Conservation (phyloP, 2,329 filamentous ascomycete species). For the Fulvia fulva region DNA sequence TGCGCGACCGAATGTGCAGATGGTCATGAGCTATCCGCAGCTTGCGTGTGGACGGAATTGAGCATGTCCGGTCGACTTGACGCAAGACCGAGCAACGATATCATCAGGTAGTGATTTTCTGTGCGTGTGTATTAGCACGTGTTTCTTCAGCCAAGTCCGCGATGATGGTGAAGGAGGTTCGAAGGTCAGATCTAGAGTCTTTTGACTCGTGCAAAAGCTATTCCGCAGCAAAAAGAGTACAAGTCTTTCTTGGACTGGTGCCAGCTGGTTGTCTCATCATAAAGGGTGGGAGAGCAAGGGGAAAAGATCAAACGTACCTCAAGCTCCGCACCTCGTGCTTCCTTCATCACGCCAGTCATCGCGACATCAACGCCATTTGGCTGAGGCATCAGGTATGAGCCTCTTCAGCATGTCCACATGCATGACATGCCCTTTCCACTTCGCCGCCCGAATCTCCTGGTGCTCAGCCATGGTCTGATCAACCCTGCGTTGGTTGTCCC, state of each 20-base stretch:
- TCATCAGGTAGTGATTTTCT: background rate
- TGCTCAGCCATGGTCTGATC: constrained; percentile 37
- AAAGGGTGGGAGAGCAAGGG: background rate
- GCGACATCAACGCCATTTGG: constrained; percentile 31
- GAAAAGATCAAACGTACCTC: background rate
- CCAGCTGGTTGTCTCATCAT: constrained; percentile 62
- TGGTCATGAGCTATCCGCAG: background rate
- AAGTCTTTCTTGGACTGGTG: constrained; percentile 64
- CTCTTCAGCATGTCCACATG: constrained; percentile 32
- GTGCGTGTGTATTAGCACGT: background rate
- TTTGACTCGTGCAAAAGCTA: constrained; percentile 48
- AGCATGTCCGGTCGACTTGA: background rate
- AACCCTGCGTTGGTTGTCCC: constrained; percentile 35
- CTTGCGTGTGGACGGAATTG: background rate
- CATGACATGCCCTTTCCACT: constrained; percentile 31
- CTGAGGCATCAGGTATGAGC: constrained; percentile 33
- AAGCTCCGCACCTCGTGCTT: background rate
- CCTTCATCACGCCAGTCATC: too few species aligned
- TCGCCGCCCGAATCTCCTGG: constrained; percentile 29
- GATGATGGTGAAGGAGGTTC: background rate
- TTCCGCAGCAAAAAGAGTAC: constrained; percentile 60
- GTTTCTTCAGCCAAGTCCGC: background rate
- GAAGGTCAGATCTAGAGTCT: background rate
- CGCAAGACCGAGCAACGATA: background rate
- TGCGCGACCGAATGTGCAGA: background rate